These are phyloP conservation scores for Cladosporium sp. DNA, from an alignment of 2,329 filamentous ascomycete genomes.

Conservation along the genomic window DNA sequence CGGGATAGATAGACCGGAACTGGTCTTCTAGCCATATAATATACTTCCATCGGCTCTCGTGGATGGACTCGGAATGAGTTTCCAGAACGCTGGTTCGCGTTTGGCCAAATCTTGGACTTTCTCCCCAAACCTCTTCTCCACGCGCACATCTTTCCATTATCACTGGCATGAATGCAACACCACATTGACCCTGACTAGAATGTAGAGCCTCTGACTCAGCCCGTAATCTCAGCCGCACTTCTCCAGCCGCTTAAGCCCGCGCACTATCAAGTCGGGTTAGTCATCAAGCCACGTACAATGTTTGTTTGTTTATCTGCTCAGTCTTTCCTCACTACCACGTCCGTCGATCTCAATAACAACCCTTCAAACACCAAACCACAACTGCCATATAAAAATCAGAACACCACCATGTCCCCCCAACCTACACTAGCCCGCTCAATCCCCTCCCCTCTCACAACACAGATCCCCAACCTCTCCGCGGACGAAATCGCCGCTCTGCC, in stretches of 20 bases:
- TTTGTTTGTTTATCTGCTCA: neutral
- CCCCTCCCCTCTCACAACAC: conserved; percentile 34
- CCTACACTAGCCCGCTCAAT: neutral
- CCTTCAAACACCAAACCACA: neutral
- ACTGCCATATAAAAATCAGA: neutral
- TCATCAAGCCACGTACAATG: neutral
- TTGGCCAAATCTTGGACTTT: neutral
- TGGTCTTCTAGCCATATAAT: neutral
- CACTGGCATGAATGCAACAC: neutral
- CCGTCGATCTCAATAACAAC: no score
- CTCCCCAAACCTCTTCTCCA: neutral
- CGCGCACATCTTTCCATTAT: neutral
- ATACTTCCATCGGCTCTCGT: neutral
- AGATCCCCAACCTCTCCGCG: conserved; percentile 34
- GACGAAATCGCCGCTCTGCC: conserved; percentile 31
- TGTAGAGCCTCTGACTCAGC: neutral
- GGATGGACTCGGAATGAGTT: neutral
- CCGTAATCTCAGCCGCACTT: neutral
- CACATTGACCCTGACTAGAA: neutral
- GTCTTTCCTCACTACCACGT: no score
- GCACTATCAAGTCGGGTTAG: neutral
- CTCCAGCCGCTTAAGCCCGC: neutral
- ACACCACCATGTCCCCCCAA: neutral
- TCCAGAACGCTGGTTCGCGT: no score
- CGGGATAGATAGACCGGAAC: neutral